Conservation (phyloP, 2,329 filamentous ascomycete genomes). For the Ascochyta pisi region DNA sequence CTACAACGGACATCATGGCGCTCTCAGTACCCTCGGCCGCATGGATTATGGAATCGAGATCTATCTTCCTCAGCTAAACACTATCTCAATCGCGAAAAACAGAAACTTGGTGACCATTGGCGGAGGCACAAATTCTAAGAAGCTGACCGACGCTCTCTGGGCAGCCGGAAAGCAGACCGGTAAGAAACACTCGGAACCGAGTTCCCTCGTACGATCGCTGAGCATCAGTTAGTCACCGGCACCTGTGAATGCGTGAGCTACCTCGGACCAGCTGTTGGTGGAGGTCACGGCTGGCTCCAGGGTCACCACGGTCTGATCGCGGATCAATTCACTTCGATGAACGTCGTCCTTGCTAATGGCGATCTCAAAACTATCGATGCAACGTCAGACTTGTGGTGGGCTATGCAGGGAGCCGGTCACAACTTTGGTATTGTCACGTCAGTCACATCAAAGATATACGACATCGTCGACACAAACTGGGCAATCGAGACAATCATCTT, state of each 20-base stretch:
- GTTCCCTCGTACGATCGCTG: background rate
- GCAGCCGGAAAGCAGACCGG: conserved; percentile 59
- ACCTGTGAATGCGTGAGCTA: conserved; percentile 60
- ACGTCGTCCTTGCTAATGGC: conserved; percentile 61
- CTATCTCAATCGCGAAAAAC: conserved; percentile 53
- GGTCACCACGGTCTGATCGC: conserved; percentile 61
- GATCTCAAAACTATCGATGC: conserved; percentile 48
- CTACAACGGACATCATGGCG: conserved; percentile 61
- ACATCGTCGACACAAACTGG: conserved; percentile 28
- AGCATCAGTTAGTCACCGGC: conserved; percentile 32
- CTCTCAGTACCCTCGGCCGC: conserved; percentile 57
- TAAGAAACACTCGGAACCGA: conserved; percentile 18
- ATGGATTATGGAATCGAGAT: conserved; percentile 62
- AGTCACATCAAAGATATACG: conserved; percentile 54
- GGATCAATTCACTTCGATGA: conserved; percentile 62
- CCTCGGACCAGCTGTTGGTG: conserved; percentile 61
- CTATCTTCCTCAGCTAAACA: conserved; percentile 54
- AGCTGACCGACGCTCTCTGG: conserved; percentile 59
- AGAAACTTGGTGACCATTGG: conserved; percentile 57
- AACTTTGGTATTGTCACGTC: conserved; percentile 65
- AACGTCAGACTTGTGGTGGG: conserved; percentile 63
- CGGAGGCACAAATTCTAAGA: conserved; percentile 57
- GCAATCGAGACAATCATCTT: conserved; percentile 31
- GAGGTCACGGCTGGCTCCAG: conserved; percentile 64
- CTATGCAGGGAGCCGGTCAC: conserved; percentile 62